Evolutionary conservation across 2,329 filamentous ascomycete species (phyloP).

Genomic region (Ophiostoma himal-ulmi): DNA sequence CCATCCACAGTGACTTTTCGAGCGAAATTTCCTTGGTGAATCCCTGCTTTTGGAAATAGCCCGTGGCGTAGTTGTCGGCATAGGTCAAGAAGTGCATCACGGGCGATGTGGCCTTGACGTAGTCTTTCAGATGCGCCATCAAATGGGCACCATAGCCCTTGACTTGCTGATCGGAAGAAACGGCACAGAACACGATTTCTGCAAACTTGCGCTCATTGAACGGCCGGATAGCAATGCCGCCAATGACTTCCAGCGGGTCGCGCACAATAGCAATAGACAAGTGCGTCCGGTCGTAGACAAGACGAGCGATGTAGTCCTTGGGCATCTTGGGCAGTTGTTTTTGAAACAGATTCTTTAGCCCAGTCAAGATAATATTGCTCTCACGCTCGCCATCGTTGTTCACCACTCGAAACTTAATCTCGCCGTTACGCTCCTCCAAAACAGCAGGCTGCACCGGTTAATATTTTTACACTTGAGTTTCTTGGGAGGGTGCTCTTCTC

Average conservation of each 20-base stretch:
- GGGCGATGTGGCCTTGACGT: slow-evolving; percentile 91
- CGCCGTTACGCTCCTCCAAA: slow-evolving; percentile 84
- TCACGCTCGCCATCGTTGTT: slow-evolving; percentile 90
- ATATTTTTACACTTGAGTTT: background rate
- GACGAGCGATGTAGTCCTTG: slow-evolving; percentile 94
- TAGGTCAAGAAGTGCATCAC: slow-evolving; percentile 99
- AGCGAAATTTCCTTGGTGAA: slow-evolving; percentile 98
- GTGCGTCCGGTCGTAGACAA: slow-evolving; percentile 96
- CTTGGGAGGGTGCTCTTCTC: background rate
- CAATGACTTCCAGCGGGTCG: slow-evolving; percentile 90
- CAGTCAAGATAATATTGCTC: slow-evolving; percentile 88
- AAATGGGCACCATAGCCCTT: slow-evolving; percentile 97
- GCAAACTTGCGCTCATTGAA: slow-evolving; percentile 90
- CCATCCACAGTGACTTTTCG: slow-evolving; percentile 91
- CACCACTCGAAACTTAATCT: slow-evolving; percentile 95
- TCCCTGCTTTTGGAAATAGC: slow-evolving; percentile 98
- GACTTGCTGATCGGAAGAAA: slow-evolving; percentile 95
- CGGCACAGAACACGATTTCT: slow-evolving; percentile 98
- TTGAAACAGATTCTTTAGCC: slow-evolving; percentile 95
- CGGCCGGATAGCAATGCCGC: slow-evolving; percentile 91
- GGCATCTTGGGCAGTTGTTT: slow-evolving; percentile 99
- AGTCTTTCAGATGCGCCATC: slow-evolving; percentile 97
- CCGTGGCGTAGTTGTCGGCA: slow-evolving; percentile 97
- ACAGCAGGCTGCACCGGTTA: slow-evolving; percentile 59
- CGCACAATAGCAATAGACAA: slow-evolving; percentile 96